Evolutionary conservation across 2,329 filamentous ascomycete species (phyloP).

Genomic region (Sporothrix dimorphospora): DNA sequence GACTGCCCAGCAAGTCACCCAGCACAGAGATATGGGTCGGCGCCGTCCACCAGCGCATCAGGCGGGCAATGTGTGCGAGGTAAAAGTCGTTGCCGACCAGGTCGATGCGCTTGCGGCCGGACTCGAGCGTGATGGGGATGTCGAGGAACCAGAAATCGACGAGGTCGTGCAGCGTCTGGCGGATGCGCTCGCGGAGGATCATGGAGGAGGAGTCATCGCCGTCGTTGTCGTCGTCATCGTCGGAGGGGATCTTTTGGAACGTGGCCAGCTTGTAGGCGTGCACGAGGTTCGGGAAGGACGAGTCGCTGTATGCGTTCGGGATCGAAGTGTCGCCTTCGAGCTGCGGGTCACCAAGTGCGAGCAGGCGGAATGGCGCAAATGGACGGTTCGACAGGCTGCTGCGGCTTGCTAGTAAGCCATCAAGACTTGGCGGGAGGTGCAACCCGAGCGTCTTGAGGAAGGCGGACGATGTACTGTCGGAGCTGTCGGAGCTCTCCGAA

Average conservation of each 20-base stretch:
- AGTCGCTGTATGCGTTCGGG: conserved; percentile 57
- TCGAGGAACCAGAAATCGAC: conserved; percentile 69
- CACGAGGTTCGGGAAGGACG: conserved; percentile 56
- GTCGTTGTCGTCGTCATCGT: background rate
- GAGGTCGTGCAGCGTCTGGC: conserved; percentile 59
- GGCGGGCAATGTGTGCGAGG: conserved; percentile 87
- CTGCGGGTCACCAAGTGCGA: conserved; percentile 89
- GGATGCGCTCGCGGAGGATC: conserved; percentile 56
- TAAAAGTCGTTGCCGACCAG: conserved; percentile 94
- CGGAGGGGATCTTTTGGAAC: conserved; percentile 38
- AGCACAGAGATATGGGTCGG: conserved; percentile 89
- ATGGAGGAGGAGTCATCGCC: conserved; percentile 40
- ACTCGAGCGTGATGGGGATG: conserved; percentile 66
- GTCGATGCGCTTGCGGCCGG: conserved; percentile 78
- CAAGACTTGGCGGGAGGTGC: conserved; percentile 38
- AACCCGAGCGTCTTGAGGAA: conserved; percentile 47
- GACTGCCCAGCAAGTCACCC: conserved; percentile 89
- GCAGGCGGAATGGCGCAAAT: conserved; percentile 77
- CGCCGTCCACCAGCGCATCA: conserved; percentile 77
- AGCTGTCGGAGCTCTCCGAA: conserved; percentile 3
- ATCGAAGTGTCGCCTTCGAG: conserved; percentile 90
- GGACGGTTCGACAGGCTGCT: conserved; percentile 35
- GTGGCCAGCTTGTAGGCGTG: conserved; percentile 52
- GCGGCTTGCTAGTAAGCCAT: conserved; percentile 27
- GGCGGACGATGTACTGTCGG: conserved; percentile 29